A percentile compares a stretch with the other conserved stretches of the same genome.
Evolutionary conservation across 2,329 filamentous ascomycete species (phyloP).

Genomic region (Botrytis deweyae): DNA sequence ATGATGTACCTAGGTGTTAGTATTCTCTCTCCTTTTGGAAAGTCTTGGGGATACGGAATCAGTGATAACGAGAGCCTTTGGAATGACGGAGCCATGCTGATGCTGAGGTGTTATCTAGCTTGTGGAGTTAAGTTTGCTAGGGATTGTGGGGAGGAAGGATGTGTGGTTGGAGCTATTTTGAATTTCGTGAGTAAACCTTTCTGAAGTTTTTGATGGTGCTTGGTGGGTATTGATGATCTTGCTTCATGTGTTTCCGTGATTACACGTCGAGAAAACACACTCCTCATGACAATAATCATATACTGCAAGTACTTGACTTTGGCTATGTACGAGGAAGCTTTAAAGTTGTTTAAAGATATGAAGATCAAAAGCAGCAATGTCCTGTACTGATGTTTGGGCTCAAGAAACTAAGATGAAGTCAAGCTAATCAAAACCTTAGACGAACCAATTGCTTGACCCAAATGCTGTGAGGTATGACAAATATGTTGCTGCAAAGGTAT

Average conservation of each 20-base stretch:
- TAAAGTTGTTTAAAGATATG: no score
- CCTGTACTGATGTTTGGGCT: no score
- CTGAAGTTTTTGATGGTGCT: not conserved
- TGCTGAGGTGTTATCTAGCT: conserved; percentile 27
- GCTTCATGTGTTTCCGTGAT: not conserved
- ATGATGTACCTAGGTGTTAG: conserved; percentile 51
- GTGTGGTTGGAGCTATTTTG: conserved; percentile 51
- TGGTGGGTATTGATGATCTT: not conserved
- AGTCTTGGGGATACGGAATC: not conserved
- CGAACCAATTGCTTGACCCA: conserved; percentile 32
- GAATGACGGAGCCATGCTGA: not conserved
- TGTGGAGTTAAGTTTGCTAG: conserved; percentile 59
- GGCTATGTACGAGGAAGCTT: not conserved
- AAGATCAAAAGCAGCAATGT: not conserved
- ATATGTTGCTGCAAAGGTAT: conserved; percentile 57
- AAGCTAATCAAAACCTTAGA: conserved; percentile 44
- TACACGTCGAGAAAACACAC: not conserved
- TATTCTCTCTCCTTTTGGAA: not conserved
- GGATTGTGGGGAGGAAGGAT: conserved; percentile 62
- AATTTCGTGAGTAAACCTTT: conserved; percentile 36
- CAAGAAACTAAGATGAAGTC: not conserved
- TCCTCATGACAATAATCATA: not conserved
- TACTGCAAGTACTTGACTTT: not conserved
- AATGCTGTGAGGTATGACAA: conserved; percentile 47
- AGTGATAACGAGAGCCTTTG: not conserved